Percentiles rank a stretch among this genome's conserved stretches.
Evolutionary conservation across 768 basidiomycete species (phyloP).

Genomic region (Termitomyces sp.): DNA sequence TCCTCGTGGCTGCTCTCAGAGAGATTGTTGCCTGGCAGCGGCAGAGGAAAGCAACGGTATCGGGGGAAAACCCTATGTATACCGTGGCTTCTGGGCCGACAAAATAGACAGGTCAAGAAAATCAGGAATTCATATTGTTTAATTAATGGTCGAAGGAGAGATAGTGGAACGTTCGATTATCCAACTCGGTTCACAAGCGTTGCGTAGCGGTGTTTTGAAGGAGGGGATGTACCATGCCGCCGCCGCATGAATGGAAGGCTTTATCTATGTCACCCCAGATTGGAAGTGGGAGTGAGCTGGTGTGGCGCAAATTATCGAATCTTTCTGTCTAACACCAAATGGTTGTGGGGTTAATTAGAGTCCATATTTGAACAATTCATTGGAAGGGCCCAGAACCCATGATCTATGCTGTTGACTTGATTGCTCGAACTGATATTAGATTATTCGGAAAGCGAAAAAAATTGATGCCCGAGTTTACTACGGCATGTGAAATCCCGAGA

Average conservation of each 20-base stretch:
- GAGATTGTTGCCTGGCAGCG: constrained; percentile 65
- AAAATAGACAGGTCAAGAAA: background rate
- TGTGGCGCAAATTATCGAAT: background rate
- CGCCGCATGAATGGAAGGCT: background rate
- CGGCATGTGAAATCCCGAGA: background rate
- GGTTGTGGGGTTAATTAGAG: background rate
- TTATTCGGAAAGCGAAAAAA: background rate
- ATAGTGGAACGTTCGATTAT: no score
- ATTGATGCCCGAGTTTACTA: background rate
- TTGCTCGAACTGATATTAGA: no score
- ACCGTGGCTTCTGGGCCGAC: background rate
- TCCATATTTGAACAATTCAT: background rate
- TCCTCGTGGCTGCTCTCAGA: constrained; percentile 67
- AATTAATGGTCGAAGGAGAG: background rate
- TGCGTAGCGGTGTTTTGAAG: background rate
- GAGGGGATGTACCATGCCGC: background rate
- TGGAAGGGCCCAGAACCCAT: background rate
- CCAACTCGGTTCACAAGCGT: background rate
- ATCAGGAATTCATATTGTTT: background rate
- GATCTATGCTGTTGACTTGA: background rate
- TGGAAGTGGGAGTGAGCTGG: no score
- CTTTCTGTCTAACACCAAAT: background rate
- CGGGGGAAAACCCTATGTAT: background rate
- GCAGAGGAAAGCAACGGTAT: constrained; percentile 18
- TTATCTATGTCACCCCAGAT: background rate